Evolutionary conservation across 1,284 basidiomycete species (phyloP).

Genomic region (Leccinum griseonigrum): DNA sequence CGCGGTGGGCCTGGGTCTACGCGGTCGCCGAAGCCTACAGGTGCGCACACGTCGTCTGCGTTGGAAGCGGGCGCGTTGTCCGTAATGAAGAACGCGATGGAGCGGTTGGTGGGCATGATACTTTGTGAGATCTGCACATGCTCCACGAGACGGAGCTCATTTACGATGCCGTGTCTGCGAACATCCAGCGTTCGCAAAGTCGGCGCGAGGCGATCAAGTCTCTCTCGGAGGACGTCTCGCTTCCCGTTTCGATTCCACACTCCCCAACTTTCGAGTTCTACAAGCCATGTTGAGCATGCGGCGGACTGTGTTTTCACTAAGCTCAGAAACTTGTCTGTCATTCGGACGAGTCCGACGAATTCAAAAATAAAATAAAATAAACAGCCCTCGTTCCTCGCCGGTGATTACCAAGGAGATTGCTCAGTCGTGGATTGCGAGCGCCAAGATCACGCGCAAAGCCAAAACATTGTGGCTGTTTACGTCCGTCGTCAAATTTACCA

Average conservation of each 20-base stretch:
- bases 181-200: constrained; percentile 39
- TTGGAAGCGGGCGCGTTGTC: too few relatives aligned
- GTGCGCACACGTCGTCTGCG: too few relatives aligned
- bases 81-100: too few relatives aligned
- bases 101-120: too few relatives aligned
- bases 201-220: constrained; percentile 28
- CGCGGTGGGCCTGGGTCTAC: too few relatives aligned
- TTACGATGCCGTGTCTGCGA: constrained; percentile 43
- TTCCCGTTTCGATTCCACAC: constrained; percentile 71
- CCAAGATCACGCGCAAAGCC: constrained; percentile 94
- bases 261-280: constrained; percentile 90
- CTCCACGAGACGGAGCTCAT: constrained; percentile 88
- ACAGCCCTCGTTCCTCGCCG: constrained; percentile 31
- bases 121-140: constrained; percentile 84
- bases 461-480: constrained; percentile 35
- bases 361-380: background rate
- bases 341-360: constrained; percentile 11
- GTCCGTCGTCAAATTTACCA: too few relatives aligned
- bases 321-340: constrained; percentile 43
- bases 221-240: constrained; percentile 38
- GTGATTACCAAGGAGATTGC: constrained; percentile 66
- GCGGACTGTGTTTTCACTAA: constrained; percentile 79
- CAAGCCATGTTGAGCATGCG: constrained; percentile 92
- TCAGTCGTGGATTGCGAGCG: constrained; percentile 87
- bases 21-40: too few relatives aligned